Percentiles rank a stretch among this genome's conserved stretches.
Evolutionary conservation across 2,329 filamentous ascomycete genomes (phyloP).

Genomic region (Colletotrichum brevisporum): DNA sequence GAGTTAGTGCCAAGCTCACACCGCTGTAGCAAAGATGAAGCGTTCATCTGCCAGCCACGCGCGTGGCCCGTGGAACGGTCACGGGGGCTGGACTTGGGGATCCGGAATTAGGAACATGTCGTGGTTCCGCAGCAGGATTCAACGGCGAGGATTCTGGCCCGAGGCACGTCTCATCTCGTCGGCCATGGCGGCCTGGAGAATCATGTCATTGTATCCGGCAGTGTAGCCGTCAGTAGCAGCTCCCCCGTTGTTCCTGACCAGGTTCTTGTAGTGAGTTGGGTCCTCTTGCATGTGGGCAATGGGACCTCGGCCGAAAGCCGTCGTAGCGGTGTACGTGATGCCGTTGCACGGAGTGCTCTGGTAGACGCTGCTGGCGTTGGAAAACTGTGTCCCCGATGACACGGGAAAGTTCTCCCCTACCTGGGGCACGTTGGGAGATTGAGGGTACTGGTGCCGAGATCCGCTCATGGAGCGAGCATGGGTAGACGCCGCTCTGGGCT

Average conservation of each 20-base stretch:
- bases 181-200: constrained; percentile 38
- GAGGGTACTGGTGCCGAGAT: constrained; percentile 38
- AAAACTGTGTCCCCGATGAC: constrained; percentile 56
- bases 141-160: constrained; percentile 31
- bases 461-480: constrained; percentile 30
- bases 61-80: constrained; percentile 1
- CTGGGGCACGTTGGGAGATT: constrained; percentile 43
- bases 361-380: constrained; percentile 66
- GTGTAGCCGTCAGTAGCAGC: constrained; percentile 41
- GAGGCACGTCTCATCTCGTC: constrained; percentile 34
- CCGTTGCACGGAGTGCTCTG: constrained; percentile 59
- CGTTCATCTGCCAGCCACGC: constrained; percentile 26
- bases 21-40: constrained; percentile 32
- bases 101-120: not conserved
- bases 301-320: constrained; percentile 36
- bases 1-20: constrained; percentile 19
- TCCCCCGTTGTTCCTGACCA: constrained; percentile 38
- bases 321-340: constrained; percentile 32
- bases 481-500: constrained; percentile 26
- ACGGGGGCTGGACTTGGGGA: constrained; percentile 14
- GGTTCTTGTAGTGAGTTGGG: constrained; percentile 42
- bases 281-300: constrained; percentile 36
- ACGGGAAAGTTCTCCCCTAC: constrained; percentile 35
- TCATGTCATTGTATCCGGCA: constrained; percentile 40
- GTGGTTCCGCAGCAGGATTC: constrained; percentile 2